A percentile compares a stretch with the other conserved stretches of the same genome.
phyloP scores from a whole-genome alignment of 2,329 filamentous ascomycete species.

The Cytospora piceae region DNA sequence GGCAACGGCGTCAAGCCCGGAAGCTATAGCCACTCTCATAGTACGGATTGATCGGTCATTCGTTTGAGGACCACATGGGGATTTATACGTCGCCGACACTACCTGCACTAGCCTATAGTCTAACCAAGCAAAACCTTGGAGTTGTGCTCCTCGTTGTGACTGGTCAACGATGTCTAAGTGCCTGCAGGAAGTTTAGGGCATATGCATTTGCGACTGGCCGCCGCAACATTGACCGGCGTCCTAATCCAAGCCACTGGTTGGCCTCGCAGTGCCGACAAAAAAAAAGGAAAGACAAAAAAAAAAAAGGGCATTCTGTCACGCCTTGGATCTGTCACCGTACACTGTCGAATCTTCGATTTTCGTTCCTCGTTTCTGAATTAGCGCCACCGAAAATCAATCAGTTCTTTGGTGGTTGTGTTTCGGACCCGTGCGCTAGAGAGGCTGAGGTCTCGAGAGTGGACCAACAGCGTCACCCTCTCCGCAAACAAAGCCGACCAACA shows the following conservation, averaged over 20 bases:
- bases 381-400: slow-evolving; percentile 6
- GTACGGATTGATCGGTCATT: background rate
- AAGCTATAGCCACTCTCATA: slow-evolving; percentile 6
- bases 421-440: slow-evolving; percentile 8
- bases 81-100: background rate
- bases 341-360: slow-evolving; percentile 7
- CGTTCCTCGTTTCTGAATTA: slow-evolving; percentile 3
- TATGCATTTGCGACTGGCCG: slow-evolving; percentile 7
- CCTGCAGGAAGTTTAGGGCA: slow-evolving; percentile 15
- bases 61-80: background rate
- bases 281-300: too few relatives aligned
- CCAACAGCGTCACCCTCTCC: slow-evolving; percentile 19
- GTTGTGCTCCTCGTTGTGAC: slow-evolving; percentile 14
- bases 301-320: slow-evolving; percentile 12
- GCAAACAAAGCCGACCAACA: slow-evolving; percentile 26
- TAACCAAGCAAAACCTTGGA: background rate
- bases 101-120: background rate
- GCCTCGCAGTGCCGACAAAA: slow-evolving; percentile 11
- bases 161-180: slow-evolving; percentile 21
- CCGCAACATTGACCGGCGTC: slow-evolving; percentile 13
- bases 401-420: slow-evolving; percentile 3
- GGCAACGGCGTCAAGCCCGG: slow-evolving; percentile 20
- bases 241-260: slow-evolving; percentile 23
- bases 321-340: background rate
- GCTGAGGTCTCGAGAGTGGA: slow-evolving; percentile 18